phyloP scores from a whole-genome alignment of 768 basidiomycete genomes.

The Pilatotrama ljubarskyi region DNA sequence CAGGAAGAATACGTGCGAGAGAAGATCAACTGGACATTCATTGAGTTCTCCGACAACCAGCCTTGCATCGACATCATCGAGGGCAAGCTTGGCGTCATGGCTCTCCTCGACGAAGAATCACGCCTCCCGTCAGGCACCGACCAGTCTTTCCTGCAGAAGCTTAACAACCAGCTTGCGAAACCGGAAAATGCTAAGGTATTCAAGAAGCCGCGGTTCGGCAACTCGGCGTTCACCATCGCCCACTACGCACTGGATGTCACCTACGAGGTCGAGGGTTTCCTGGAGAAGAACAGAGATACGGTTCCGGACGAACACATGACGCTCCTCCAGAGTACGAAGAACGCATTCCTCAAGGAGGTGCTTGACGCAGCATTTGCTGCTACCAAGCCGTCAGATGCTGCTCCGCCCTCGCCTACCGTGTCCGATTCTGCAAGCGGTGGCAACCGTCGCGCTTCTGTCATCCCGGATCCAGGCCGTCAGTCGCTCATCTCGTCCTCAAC shows the following conservation, averaged over 20 bases:
- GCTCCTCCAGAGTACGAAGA: slow-evolving; percentile 82
- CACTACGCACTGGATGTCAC: slow-evolving; percentile 99
- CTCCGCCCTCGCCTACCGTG: slow-evolving; percentile 73
- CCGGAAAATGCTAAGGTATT: slow-evolving; percentile 85
- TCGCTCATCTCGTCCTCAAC: slow-evolving; percentile 59
- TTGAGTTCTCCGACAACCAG: slow-evolving; percentile 98
- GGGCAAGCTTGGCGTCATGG: slow-evolving; percentile 92
- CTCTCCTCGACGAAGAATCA: slow-evolving; percentile 96
- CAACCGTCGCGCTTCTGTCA: slow-evolving; percentile 80
- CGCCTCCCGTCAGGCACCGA: slow-evolving; percentile 94
- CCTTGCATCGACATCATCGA: slow-evolving; percentile 99
- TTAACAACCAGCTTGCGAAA: slow-evolving; percentile 82
- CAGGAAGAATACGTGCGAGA: slow-evolving; percentile 99
- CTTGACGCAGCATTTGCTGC: slow-evolving; percentile 86
- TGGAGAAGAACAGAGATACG: slow-evolving; percentile 98
- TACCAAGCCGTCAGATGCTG: slow-evolving; percentile 63
- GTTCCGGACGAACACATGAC: slow-evolving; percentile 98
- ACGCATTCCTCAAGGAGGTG: slow-evolving; percentile 92
- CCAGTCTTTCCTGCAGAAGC: slow-evolving; percentile 88
- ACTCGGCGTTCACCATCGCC: slow-evolving; percentile 94
- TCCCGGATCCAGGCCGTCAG: slow-evolving; percentile 83
- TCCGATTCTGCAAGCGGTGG: slow-evolving; percentile 78
- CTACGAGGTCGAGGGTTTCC: slow-evolving; percentile 96
- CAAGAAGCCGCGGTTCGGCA: slow-evolving; percentile 99
- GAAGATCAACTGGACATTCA: slow-evolving; percentile 99